Conservation (phyloP, 2,329 filamentous ascomycete species). For the Stemphylium vesicarium region DNA sequence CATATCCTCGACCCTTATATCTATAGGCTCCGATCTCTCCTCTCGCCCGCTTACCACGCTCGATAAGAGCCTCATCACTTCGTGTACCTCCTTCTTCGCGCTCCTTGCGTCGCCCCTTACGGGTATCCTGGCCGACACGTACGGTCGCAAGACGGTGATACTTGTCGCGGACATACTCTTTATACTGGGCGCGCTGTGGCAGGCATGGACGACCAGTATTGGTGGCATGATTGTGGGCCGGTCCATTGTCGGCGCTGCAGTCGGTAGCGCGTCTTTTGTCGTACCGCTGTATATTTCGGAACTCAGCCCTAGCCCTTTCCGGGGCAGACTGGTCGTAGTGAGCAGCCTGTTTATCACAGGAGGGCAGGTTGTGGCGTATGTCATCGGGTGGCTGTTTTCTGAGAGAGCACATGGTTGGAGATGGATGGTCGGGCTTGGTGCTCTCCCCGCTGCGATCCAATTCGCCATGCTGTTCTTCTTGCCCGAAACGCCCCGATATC, state of each 20-base stretch:
- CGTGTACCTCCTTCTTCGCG: slow-evolving; percentile 63
- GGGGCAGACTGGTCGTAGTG: slow-evolving; percentile 82
- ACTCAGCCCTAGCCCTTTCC: slow-evolving; percentile 74
- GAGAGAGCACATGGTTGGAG: slow-evolving; percentile 70
- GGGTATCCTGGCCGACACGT: slow-evolving; percentile 68
- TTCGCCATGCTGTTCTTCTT: slow-evolving; percentile 71
- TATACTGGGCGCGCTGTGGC: slow-evolving; percentile 68
- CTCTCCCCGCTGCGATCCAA: slow-evolving; percentile 76
- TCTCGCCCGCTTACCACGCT: slow-evolving; percentile 57
- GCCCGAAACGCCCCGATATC: slow-evolving; percentile 89
- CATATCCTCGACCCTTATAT: slow-evolving; percentile 66
- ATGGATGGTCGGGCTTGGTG: slow-evolving; percentile 89
- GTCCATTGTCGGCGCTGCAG: slow-evolving; percentile 72
- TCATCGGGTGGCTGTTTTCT: slow-evolving; percentile 78
- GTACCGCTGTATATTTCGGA: slow-evolving; percentile 82
- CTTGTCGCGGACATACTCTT: slow-evolving; percentile 70
- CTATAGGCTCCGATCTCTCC: slow-evolving; percentile 61
- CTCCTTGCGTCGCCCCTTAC: slow-evolving; percentile 63
- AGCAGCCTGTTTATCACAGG: slow-evolving; percentile 83
- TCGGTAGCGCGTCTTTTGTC: slow-evolving; percentile 80
- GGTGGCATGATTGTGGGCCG: slow-evolving; percentile 70
- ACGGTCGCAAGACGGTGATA: slow-evolving; percentile 84
- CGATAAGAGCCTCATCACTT: slow-evolving; percentile 66
- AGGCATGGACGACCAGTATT: slow-evolving; percentile 66
- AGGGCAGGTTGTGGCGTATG: slow-evolving; percentile 87